These are phyloP conservation scores for Cercophora newfieldiana DNA, from an alignment of 495 filamentous ascomycete genomes.

Conservation along the genomic window DNA sequence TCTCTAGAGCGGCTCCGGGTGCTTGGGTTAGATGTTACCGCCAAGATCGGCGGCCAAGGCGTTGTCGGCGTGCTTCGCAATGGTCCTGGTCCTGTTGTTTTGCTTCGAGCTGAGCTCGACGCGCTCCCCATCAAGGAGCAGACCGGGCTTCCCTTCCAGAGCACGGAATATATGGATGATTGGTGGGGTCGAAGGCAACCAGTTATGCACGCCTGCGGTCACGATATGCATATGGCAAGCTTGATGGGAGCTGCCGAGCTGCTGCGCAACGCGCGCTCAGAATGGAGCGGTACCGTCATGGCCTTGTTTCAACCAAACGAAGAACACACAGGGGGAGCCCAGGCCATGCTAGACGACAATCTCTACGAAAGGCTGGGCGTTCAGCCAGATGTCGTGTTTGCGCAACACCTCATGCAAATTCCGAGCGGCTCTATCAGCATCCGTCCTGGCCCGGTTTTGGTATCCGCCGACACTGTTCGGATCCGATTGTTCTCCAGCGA, in stretches of 20 bases:
- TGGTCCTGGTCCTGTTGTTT: slow-evolving; percentile 52
- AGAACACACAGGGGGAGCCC: slow-evolving; percentile 56
- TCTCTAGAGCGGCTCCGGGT: too few species aligned
- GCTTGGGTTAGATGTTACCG: too few species aligned
- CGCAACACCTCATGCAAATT: slow-evolving; percentile 55
- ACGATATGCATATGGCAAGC: slow-evolving; percentile 61
- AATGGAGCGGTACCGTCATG: slow-evolving; percentile 60
- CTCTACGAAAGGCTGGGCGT: slow-evolving; percentile 52
- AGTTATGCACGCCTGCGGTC: slow-evolving; percentile 69
- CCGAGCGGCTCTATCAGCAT: slow-evolving; percentile 41
- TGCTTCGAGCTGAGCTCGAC: slow-evolving; percentile 64
- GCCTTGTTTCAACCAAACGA: slow-evolving; percentile 63
- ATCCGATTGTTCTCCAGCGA: too few species aligned
- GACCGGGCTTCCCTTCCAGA: slow-evolving; percentile 58
- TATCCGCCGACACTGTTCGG: neutral
- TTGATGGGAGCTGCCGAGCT: slow-evolving; percentile 54
- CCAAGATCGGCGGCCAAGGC: slow-evolving; percentile 51
- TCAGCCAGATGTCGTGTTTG: slow-evolving; percentile 57
- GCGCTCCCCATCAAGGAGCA: slow-evolving; percentile 59
- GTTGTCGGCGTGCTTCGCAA: slow-evolving; percentile 58
- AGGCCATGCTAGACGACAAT: slow-evolving; percentile 62
- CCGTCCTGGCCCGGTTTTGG: slow-evolving; percentile 42
- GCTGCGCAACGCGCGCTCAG: slow-evolving; percentile 38
- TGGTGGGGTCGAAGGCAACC: slow-evolving; percentile 48
- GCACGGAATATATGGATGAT: slow-evolving; percentile 42